phyloP scores from a whole-genome alignment of 2,329 filamentous ascomycete species.

The Ustulina deusta region DNA sequence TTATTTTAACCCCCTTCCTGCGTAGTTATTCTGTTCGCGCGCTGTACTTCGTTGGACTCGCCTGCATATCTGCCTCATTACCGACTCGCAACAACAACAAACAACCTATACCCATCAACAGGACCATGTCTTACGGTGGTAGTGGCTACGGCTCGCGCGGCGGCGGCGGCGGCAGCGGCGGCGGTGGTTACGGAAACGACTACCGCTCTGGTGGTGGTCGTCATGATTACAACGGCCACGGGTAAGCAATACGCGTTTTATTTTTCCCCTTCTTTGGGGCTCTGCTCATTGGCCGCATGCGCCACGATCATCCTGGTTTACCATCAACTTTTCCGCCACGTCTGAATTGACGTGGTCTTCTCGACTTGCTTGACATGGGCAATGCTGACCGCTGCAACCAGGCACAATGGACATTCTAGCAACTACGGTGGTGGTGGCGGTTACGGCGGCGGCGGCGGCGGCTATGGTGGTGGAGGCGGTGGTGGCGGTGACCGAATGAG shows the following conservation, averaged over 20 bases:
- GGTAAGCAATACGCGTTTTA: slow-evolving; percentile 45
- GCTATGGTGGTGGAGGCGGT: slow-evolving; percentile 64
- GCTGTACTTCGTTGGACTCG: slow-evolving; percentile 32
- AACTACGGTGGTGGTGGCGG: slow-evolving; percentile 61
- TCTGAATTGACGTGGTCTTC: background rate
- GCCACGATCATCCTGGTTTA: slow-evolving; percentile 9
- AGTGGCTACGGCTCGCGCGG: slow-evolving; percentile 51
- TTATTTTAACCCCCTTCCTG: slow-evolving; percentile 30
- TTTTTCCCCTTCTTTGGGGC: background rate
- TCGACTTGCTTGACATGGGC: slow-evolving; percentile 51
- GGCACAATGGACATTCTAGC: slow-evolving; percentile 61
- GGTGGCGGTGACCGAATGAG: slow-evolving; percentile 92
- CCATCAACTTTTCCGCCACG: background rate
- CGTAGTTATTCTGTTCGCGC: slow-evolving; percentile 41
- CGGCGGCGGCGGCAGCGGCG: slow-evolving; percentile 46
- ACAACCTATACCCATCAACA: slow-evolving; percentile 30
- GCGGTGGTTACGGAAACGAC: slow-evolving; percentile 51
- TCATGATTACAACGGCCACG: slow-evolving; percentile 57
- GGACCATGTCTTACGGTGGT: slow-evolving; percentile 77
- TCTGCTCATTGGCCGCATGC: slow-evolving; percentile 6
- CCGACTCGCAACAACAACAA: slow-evolving; percentile 27
- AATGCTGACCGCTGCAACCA: slow-evolving; percentile 58
- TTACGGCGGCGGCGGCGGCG: slow-evolving; percentile 64
- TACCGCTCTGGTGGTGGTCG: slow-evolving; percentile 47
- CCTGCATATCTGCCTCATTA: slow-evolving; percentile 33